Conservation (phyloP, 2,329 filamentous ascomycete genomes). For the Ophiosphaerella korrae region DNA sequence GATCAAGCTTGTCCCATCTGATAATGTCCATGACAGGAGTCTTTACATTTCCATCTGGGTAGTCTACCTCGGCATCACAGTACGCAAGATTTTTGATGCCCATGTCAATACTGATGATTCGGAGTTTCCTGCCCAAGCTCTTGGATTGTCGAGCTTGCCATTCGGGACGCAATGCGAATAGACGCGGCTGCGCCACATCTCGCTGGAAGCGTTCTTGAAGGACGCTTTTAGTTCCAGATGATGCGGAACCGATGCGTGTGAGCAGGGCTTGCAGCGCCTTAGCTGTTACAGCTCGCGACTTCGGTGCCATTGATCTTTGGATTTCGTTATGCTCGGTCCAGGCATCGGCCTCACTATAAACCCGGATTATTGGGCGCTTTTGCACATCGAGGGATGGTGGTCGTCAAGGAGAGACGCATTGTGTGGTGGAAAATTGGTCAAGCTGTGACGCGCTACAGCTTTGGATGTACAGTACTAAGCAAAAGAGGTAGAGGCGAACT, state of each 20-base stretch:
- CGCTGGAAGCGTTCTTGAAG: conserved; percentile 59
- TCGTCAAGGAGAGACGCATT: too few species aligned
- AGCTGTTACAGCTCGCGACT: conserved; percentile 47
- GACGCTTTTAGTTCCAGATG: conserved; percentile 63
- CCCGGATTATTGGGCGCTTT: too few species aligned
- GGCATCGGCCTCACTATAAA: too few species aligned
- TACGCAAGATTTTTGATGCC: conserved; percentile 82
- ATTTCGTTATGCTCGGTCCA: too few species aligned
- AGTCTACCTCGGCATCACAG: conserved; percentile 61
- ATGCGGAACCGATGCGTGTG: conserved; percentile 63
- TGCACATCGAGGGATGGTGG: too few species aligned
- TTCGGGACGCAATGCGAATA: conserved; percentile 3
- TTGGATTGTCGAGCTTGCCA: not conserved
- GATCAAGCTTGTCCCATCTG: conserved; percentile 40
- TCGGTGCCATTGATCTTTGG: conserved; percentile 17
- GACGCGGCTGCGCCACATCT: conserved; percentile 31
- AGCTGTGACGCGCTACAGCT: too few species aligned
- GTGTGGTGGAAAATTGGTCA: too few species aligned
- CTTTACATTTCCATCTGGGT: conserved; percentile 1
- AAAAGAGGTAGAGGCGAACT: too few species aligned
- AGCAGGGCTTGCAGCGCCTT: conserved; percentile 64
- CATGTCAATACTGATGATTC: conserved; percentile 81
- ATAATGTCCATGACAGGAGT: conserved; percentile 30
- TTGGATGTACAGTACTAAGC: too few species aligned
- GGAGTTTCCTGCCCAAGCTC: conserved; percentile 30